Base-by-base conservation (phyloP, 495 filamentous ascomycete genomes). In the Cercophora scortea region DNA sequence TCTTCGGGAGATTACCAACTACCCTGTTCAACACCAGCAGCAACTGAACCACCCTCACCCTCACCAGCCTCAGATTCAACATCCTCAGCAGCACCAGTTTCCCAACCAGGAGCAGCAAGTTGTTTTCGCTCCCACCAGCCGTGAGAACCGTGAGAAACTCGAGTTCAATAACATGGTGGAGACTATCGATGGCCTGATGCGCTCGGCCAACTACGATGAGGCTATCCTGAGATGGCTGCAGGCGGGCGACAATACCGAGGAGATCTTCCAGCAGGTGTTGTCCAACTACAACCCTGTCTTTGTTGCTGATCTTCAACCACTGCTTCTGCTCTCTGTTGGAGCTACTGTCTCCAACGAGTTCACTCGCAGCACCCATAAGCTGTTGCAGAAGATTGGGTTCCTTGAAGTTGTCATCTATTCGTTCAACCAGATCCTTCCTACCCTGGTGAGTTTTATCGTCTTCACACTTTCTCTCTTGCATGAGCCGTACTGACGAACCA, bases 201-300 rank as follows among this genome's bases (percentile, higher is more conserved):
- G 74, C 8, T 70, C 77, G 13, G 82, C 81, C 32, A 76, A 80
- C 46, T 86, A 78, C 56, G 90, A 95, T 60, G 83, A 86, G 35
- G 91, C 62, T 4, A 68, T 75, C 49, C 61, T 75, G 35, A 70
- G 88, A 75, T 98, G 92, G 92, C 79, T 97, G 32, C 92, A 95
- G 76, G 88, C 87, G 17, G 69, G 71, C 11, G 71, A 73, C 51
- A 80, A 83, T 51, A 80, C 91, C 58, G 83, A 86, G 50, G 82
- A 85, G 50, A 71, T 98, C 33, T 98, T 95, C 62, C 83, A 92
- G 59, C 77, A 82, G 42, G 82, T 91, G 51, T 86, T 97, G 57
- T 79, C 82, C 46, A 84, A 81, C 55, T 78, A 86, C 58, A 80
- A 85, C 57, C 89, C 90, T 1, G 64, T 72, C 4, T 94, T 87